These are phyloP conservation scores for Rubia peregrina DNA, from an alignment of 305 asterid species.

Conservation along the genomic window DNA sequence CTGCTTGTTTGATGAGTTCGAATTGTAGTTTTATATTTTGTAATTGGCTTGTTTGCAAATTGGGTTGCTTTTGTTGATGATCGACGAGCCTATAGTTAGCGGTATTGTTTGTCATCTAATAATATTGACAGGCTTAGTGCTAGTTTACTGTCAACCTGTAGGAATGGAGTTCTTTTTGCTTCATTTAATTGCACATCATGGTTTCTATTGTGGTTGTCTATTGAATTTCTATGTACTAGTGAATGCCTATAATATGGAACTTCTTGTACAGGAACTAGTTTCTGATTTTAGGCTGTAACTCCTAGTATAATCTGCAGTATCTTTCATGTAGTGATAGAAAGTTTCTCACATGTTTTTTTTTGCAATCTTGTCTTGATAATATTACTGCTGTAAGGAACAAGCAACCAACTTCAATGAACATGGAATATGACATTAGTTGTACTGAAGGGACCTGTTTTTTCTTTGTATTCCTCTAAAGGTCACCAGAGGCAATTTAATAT, in stretches of 20 bases:
- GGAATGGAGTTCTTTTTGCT: background rate
- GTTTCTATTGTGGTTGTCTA: background rate
- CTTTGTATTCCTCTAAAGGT: no score
- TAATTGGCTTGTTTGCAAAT: background rate
- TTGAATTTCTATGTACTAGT: background rate
- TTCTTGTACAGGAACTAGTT: background rate
- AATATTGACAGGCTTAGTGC: background rate
- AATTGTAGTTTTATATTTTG: background rate
- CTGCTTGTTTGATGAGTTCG: background rate
- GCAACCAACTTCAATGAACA: no score
- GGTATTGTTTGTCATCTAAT: background rate
- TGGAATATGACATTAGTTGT: no score
- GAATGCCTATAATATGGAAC: no score
- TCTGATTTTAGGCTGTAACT: background rate
- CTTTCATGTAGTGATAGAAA: no score
- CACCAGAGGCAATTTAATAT: background rate
- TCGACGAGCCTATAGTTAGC: background rate
- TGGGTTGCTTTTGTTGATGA: background rate
- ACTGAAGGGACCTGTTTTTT: background rate
- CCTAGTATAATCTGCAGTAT: no score
- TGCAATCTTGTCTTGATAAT: no score
- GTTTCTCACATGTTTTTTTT: no score
- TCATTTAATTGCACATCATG: background rate
- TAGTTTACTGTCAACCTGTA: background rate
- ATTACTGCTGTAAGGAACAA: no score